Percentiles rank a stretch among this genome's conserved stretches.
These are phyloP conservation scores for Neophaeococcomyces mojaviensis DNA, from an alignment of 2,329 filamentous ascomycete genomes.

Conservation along the genomic window DNA sequence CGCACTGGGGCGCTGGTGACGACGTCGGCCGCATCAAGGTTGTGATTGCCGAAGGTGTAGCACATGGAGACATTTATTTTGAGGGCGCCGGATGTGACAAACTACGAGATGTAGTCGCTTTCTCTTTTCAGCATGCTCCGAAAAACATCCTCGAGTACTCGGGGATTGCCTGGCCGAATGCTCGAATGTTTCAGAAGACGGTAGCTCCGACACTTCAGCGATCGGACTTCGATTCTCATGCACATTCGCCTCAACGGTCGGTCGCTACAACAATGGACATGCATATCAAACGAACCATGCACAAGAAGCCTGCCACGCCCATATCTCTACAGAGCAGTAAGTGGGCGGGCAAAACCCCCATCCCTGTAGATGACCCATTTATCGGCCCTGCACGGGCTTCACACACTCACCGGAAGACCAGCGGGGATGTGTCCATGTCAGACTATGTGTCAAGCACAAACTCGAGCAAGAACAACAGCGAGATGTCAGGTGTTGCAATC, in stretches of 20 bases:
- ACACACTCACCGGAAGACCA: conserved; percentile 23
- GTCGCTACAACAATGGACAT: conserved; percentile 18
- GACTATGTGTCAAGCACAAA: conserved; percentile 38
- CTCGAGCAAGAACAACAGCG: conserved; percentile 34
- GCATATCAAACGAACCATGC: neutral
- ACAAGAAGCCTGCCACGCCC: neutral
- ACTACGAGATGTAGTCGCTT: conserved; percentile 65
- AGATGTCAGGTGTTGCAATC: conserved; percentile 34
- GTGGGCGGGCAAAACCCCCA: conserved; percentile 15
- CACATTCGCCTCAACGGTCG: conserved; percentile 52
- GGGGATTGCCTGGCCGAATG: conserved; percentile 73
- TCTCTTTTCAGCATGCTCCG: conserved; percentile 81
- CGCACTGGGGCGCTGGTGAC: conserved; percentile 64
- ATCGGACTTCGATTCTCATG: conserved; percentile 49
- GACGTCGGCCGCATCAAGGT: conserved; percentile 68
- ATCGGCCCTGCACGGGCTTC: neutral
- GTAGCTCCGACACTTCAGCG: conserved; percentile 30
- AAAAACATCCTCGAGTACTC: conserved; percentile 63
- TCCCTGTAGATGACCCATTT: conserved; percentile 8
- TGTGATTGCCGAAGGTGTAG: conserved; percentile 65
- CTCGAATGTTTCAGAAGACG: conserved; percentile 51
- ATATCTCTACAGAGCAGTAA: neutral
- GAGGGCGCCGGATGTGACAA: conserved; percentile 51
- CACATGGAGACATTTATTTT: conserved; percentile 29
- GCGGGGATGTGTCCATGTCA: conserved; percentile 43